Conservation (phyloP, 768 basidiomycete species). For the Russula earlei region DNA sequence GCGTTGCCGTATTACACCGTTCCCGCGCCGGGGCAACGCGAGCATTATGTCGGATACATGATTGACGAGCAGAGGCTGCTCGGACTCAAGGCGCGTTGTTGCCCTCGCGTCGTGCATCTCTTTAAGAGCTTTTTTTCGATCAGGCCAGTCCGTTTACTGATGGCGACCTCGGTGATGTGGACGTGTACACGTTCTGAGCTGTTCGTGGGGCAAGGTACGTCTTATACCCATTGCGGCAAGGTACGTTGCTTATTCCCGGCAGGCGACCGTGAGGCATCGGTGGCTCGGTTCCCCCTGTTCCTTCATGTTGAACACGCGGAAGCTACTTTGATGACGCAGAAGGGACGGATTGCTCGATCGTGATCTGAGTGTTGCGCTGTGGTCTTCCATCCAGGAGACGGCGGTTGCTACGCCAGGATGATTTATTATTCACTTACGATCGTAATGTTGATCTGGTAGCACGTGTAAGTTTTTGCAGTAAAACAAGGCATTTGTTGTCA, state of each 20-base stretch:
- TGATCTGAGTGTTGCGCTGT: background rate
- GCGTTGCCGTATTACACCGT: conserved; percentile 25
- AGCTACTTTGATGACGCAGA: background rate
- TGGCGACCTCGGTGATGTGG: conserved; percentile 29
- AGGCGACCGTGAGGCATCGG: background rate
- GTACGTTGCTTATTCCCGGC: conserved; percentile 1
- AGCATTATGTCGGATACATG: conserved; percentile 29
- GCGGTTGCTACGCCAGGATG: background rate
- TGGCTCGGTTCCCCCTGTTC: background rate
- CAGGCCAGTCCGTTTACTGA: conserved; percentile 25
- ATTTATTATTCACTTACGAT: too few species aligned
- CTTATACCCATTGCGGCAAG: background rate
- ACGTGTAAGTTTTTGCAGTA: too few species aligned
- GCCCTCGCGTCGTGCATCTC: background rate
- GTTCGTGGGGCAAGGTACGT: background rate
- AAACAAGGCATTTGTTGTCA: too few species aligned
- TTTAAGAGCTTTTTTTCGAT: too few species aligned
- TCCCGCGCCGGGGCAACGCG: conserved; percentile 3
- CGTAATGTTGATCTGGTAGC: too few species aligned
- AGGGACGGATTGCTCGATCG: background rate
- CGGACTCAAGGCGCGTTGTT: conserved; percentile 27
- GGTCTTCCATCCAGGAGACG: background rate
- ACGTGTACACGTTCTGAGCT: conserved; percentile 30
- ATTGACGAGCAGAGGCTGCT: conserved; percentile 33
- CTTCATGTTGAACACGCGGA: background rate